Evolutionary conservation across 768 basidiomycete genomes (phyloP).

Genomic region (Termitomyces heimii): DNA sequence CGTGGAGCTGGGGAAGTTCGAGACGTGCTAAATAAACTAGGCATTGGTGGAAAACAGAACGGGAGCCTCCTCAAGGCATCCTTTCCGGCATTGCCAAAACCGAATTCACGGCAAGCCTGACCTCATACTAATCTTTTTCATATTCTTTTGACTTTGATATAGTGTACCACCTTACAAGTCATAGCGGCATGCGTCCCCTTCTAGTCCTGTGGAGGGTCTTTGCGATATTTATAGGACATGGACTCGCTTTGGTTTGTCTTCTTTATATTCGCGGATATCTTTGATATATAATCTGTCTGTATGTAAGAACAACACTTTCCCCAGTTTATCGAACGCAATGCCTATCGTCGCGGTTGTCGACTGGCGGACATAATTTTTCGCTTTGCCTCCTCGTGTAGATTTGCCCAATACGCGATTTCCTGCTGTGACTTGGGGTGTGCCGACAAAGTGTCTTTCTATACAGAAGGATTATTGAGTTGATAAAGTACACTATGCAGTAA

Average conservation of each 20-base stretch:
- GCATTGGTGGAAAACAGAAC: slow-evolving; percentile 65
- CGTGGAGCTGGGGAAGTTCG: slow-evolving; percentile 65
- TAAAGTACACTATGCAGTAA: not conserved
- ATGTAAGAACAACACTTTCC: not conserved
- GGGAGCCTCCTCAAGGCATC: slow-evolving; percentile 64
- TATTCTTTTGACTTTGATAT: not conserved
- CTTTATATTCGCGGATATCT: not conserved
- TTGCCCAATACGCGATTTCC: slow-evolving; percentile 83
- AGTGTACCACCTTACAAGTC: slow-evolving; percentile 15
- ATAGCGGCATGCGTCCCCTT: not conserved
- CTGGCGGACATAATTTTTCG: slow-evolving; percentile 46
- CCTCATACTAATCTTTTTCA: not conserved
- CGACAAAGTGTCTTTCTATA: slow-evolving; percentile 59
- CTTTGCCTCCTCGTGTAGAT: slow-evolving; percentile 76
- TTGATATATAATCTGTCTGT: slow-evolving; percentile 2
- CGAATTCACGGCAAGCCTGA: slow-evolving; percentile 24
- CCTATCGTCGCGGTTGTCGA: slow-evolving; percentile 18
- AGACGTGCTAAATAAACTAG: slow-evolving; percentile 78
- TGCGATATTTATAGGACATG: not conserved
- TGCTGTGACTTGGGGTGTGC: slow-evolving; percentile 83
- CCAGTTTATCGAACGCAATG: not conserved
- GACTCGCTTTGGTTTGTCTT: not conserved
- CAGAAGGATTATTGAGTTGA: not conserved
- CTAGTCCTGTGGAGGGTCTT: not conserved
- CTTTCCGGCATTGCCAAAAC: slow-evolving; percentile 50